These are phyloP conservation scores for Nicotiana benthamiana DNA, from an alignment of 257 asterid genomes.

Conservation along the genomic window DNA sequence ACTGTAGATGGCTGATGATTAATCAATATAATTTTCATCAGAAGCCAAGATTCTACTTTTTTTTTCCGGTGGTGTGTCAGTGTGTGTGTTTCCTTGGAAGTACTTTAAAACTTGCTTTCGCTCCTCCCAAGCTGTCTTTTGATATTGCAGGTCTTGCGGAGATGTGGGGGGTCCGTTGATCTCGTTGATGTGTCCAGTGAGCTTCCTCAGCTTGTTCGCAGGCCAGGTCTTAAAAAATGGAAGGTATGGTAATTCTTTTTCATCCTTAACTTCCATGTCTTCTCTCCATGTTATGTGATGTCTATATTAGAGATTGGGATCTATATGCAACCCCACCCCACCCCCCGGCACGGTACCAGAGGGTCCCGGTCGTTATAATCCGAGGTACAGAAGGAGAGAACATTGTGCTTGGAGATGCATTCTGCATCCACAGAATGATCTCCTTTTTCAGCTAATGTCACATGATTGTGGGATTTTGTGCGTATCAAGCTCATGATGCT, in stretches of 20 bases:
- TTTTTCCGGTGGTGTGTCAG: too few relatives aligned
- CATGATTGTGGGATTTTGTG: background rate
- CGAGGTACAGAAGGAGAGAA: background rate
- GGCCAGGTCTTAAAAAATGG: conserved; percentile 93
- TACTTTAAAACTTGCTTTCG: background rate
- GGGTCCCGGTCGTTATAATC: background rate
- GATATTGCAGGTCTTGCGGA: conserved; percentile 55
- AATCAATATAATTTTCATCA: background rate
- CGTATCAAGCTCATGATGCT: background rate
- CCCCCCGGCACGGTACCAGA: background rate
- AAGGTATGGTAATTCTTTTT: conserved; percentile 33
- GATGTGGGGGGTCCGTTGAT: conserved; percentile 75
- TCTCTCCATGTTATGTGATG: background rate
- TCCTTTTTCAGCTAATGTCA: background rate
- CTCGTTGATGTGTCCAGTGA: conserved; percentile 78
- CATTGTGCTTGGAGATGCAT: background rate
- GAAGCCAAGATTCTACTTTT: background rate
- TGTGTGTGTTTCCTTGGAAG: background rate
- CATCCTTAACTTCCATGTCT: background rate
- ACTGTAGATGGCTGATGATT: background rate
- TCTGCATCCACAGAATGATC: background rate
- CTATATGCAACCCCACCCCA: background rate
- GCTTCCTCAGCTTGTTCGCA: conserved; percentile 83
- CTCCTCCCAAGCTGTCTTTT: background rate
- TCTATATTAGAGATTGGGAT: background rate